Conservation (phyloP, 148 eudicot species). For the Rhododendron vialii region DNA sequence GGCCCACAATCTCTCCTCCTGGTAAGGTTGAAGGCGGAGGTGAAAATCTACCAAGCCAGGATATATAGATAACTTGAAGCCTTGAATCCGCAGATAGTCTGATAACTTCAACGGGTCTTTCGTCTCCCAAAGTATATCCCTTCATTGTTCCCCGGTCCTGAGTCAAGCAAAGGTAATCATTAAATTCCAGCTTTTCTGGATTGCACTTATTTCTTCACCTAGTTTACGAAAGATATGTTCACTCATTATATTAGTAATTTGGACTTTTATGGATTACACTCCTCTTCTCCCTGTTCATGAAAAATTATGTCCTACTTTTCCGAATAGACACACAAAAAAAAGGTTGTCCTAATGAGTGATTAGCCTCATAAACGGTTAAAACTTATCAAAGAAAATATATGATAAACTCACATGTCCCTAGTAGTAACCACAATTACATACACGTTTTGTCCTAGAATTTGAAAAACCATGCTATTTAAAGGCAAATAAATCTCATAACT, state of each 20-base stretch:
- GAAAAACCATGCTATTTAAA: too few species aligned
- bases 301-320: too few species aligned
- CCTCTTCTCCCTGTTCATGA: neutral
- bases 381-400: too few species aligned
- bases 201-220: neutral
- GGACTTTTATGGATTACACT: neutral
- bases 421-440: too few species aligned
- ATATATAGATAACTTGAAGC: neutral
- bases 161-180: neutral
- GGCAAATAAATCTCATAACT: too few species aligned
- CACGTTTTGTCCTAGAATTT: too few species aligned
- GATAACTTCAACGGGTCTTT: neutral
- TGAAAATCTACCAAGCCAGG: neutral
- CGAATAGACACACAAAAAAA: too few species aligned
- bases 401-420: too few species aligned
- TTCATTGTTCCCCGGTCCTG: neutral
- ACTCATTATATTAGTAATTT: neutral
- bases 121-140: neutral
- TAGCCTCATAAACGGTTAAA: too few species aligned
- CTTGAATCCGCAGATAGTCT: neutral
- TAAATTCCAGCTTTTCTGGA: neutral
- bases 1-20: neutral
- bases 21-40: neutral
- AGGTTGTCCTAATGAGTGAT: too few species aligned
- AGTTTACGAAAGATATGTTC: neutral